Base-by-base conservation (phyloP, 2,329 filamentous ascomycete genomes). In the Nemania serpens region DNA sequence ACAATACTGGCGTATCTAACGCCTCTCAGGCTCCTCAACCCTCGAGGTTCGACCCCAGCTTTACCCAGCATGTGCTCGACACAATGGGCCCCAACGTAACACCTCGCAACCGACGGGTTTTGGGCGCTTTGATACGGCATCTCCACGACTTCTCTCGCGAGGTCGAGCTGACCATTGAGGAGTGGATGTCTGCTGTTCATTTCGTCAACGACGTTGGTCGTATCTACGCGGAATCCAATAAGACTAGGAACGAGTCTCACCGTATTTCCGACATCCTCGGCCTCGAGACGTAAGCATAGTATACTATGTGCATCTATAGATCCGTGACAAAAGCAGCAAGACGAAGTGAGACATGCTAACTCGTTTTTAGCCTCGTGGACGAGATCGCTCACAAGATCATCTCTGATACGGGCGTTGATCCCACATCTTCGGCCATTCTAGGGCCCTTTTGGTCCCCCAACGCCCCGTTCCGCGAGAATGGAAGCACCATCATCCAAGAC, bases 111-210 rank as follows among this genome's bases (percentile, higher is more conserved):
- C 83, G 87, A 61, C 79, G 85, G 66, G 80, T 93, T 69, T 78
- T 93, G 70, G 75, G 80, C 62, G 80, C 84, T 29, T 76, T 92
- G 68, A 87, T 92, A 75, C 81, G 78, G 50, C 89, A 93, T 78
- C 81, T 93, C 60, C 90, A 93, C 79, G 89, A 92, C 77, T 93
- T 93, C 74, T 84, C 86, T 58, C 86, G 90, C 59, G 90, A 93
- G 72, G 85, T 91, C 66, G 89, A 93, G 77, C 84, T 93, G 53
- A 91, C 87, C 17, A 82, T 86, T 34, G 89, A 91, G 56, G 90
- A 93, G 77, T 93, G 90, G 90, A 84, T 91, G 76, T 76, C 85
- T 7, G 90, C 89, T 55, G 88, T 93, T 56, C 82, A 89, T 70
- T 92, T 89, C 73, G 78, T 93, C 77, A 93, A 93, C 79, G 82